These are phyloP conservation scores for Hymenoscyphus linearis DNA, from an alignment of 2,329 filamentous ascomycete species.

Conservation along the genomic window DNA sequence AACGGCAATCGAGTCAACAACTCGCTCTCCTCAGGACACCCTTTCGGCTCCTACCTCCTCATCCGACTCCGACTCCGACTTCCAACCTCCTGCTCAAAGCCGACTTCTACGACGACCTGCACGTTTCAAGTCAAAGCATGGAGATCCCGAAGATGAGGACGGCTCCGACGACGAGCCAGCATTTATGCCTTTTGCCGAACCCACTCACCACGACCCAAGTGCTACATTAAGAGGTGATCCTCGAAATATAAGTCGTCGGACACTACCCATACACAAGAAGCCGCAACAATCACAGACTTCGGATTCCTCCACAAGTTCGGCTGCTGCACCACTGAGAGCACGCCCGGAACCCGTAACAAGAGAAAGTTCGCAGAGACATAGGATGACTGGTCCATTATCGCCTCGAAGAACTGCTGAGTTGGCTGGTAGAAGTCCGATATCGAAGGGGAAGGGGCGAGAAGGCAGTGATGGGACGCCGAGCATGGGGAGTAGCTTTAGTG, in stretches of 20 bases:
- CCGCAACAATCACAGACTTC: conserved; percentile 40
- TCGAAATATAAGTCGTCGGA: conserved; percentile 4
- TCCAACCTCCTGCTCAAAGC: conserved; percentile 24
- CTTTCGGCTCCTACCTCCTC: conserved; percentile 17
- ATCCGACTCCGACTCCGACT: conserved; percentile 26
- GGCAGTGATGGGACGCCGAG: conserved; percentile 70
- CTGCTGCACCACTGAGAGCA: conserved; percentile 17
- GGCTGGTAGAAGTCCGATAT: conserved; percentile 47
- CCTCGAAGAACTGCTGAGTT: conserved; percentile 56
- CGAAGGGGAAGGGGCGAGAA: conserved; percentile 49
- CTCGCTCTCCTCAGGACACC: conserved; percentile 16
- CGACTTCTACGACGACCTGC: conserved; percentile 29
- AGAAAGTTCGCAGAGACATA: conserved; percentile 17
- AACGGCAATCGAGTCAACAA: conserved; percentile 12
- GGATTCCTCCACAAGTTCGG: conserved; percentile 56
- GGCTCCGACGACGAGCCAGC: conserved; percentile 31
- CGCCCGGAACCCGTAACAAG: conserved; percentile 14
- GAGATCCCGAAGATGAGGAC: conserved; percentile 22
- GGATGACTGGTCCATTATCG: conserved; percentile 42
- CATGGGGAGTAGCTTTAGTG: conserved; percentile 82
- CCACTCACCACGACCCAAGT: conserved; percentile 25
- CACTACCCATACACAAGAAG: conserved; percentile 16
- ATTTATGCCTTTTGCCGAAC: conserved; percentile 28
- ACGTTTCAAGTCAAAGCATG: conserved; percentile 23
- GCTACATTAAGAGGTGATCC: conserved; percentile 29